Conservation (phyloP, 1,139 yeast species). For the Debaryomyces nepalensis region DNA sequence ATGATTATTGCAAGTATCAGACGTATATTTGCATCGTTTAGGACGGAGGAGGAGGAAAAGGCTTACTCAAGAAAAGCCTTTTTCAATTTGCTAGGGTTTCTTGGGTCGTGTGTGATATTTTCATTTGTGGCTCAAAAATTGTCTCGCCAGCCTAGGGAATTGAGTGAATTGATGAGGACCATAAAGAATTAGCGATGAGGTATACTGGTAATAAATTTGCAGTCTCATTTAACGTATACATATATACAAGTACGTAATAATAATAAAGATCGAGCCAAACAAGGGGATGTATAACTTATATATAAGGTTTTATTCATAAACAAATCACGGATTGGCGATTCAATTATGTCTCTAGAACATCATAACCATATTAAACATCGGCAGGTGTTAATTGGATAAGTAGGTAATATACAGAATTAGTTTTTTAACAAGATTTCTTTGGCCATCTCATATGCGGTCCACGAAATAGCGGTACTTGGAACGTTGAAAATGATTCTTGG, state of each 20-base stretch:
- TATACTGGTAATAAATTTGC: not conserved
- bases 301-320: slow-evolving; percentile 8
- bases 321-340: not conserved
- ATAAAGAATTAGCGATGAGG: slow-evolving; percentile 6
- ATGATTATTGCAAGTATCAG: slow-evolving; percentile 72
- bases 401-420: slow-evolving; percentile 12
- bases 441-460: slow-evolving; percentile 99
- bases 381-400: not conserved
- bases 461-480: slow-evolving; percentile 96
- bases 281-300: slow-evolving; percentile 1
- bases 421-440: slow-evolving; percentile 60
- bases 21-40: slow-evolving; percentile 76
- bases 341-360: slow-evolving; percentile 6
- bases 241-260: slow-evolving; percentile 10
- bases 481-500: slow-evolving; percentile 93
- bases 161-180: slow-evolving; percentile 17
- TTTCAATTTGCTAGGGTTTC: slow-evolving; percentile 77
- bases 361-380: not conserved
- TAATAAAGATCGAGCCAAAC: not conserved
- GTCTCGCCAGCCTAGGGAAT: slow-evolving; percentile 44
- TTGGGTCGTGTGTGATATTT: slow-evolving; percentile 80
- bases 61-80: slow-evolving; percentile 78
- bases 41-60: slow-evolving; percentile 86
- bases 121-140: slow-evolving; percentile 77
- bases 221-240: slow-evolving; percentile 5